Percentiles rank a stretch among this genome's conserved stretches.
phyloP scores from a whole-genome alignment of 2,329 filamentous ascomycete species.

The Ophidiomyces ophidiicola region DNA sequence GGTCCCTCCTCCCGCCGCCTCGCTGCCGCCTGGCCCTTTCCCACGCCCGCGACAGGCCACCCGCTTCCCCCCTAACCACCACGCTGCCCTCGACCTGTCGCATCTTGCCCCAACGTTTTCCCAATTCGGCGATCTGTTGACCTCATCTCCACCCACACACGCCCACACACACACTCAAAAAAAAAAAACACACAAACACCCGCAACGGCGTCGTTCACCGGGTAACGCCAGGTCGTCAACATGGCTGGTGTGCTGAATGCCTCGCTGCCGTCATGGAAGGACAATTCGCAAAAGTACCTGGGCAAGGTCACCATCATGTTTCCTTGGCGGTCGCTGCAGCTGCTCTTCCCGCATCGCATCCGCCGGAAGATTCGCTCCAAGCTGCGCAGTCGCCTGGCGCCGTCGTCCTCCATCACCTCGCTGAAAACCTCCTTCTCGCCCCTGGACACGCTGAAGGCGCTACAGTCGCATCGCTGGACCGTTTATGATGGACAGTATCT shows the following conservation, averaged over 20 bases:
- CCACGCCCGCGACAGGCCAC: not conserved
- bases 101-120: not conserved
- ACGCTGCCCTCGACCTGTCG: not conserved
- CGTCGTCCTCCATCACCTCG: conserved; percentile 59
- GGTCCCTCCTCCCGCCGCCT: not conserved
- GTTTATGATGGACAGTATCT: conserved; percentile 77
- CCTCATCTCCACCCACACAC: not conserved
- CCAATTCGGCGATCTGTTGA: conserved; percentile 6
- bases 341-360: conserved; percentile 50
- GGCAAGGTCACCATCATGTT: conserved; percentile 36
- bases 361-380: conserved; percentile 57
- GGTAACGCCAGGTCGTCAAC: conserved; percentile 2
- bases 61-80: too few relatives aligned
- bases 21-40: not conserved
- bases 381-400: conserved; percentile 53
- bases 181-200: not conserved
- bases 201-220: not conserved
- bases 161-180: not conserved
- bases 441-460: conserved; percentile 59
- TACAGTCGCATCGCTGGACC: conserved; percentile 69
- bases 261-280: conserved; percentile 36
- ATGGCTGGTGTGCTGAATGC: conserved; percentile 23
- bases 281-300: conserved; percentile 33
- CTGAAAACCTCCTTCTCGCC: conserved; percentile 76
- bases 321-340: conserved; percentile 40